A percentile compares a stretch with the other conserved stretches of the same genome.
phyloP scores from a whole-genome alignment of 73 alveolate species.

The Paramecium octaurelia region DNA sequence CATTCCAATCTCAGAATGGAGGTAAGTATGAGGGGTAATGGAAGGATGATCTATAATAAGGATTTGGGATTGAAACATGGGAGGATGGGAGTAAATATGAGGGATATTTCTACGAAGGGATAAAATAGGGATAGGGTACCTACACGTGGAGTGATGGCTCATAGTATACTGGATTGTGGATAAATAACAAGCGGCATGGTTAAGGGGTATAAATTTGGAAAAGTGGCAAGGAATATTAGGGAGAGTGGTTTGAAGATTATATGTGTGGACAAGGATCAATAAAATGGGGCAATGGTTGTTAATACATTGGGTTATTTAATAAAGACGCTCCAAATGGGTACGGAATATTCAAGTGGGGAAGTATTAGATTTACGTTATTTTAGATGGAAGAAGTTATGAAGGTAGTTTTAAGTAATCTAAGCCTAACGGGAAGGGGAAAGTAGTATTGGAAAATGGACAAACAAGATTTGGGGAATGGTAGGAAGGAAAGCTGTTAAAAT shows the following conservation, averaged over 20 bases:
- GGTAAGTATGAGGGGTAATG: conserved; percentile 65
- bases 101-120: conserved; percentile 53
- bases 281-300: neutral
- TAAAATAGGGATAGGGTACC: conserved; percentile 58
- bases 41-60: conserved; percentile 78
- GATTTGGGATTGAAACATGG: conserved; percentile 83
- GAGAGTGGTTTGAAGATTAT: conserved; percentile 66
- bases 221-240: conserved; percentile 48
- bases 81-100: conserved; percentile 48
- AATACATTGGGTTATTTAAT: neutral
- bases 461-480: conserved; percentile 27
- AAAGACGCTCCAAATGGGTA: conserved; percentile 11
- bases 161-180: conserved; percentile 44
- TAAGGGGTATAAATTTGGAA: conserved; percentile 41
- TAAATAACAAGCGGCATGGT: conserved; percentile 55
- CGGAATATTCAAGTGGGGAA: conserved; percentile 24
- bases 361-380: neutral
- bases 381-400: conserved; percentile 19
- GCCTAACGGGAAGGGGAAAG: conserved; percentile 17
- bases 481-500: neutral
- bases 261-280: conserved; percentile 56
- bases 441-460: neutral
- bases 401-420: neutral
- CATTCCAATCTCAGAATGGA: conserved; percentile 70
- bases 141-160: conserved; percentile 37